Percentiles rank a stretch among this genome's conserved stretches.
Evolutionary conservation across 441 rosid species (phyloP).

Genomic region (Breynia disticha): DNA sequence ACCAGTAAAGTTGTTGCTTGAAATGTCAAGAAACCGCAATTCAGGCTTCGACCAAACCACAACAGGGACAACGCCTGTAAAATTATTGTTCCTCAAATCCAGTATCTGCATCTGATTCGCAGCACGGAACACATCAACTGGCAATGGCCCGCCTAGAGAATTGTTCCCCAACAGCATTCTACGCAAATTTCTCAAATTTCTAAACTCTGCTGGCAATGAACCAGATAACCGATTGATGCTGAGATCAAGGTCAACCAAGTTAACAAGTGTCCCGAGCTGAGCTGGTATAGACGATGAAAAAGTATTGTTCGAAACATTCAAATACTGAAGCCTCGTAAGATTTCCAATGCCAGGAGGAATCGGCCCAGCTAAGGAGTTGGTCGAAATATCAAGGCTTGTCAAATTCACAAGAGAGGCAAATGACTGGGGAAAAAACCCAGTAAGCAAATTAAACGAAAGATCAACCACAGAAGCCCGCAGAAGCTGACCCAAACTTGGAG

Average conservation of each 20-base stretch:
- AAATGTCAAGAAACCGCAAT: conserved; percentile 57
- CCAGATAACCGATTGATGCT: conserved; percentile 71
- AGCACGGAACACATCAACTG: conserved; percentile 34
- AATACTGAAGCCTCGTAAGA: conserved; percentile 34
- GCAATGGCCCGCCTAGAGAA: conserved; percentile 42
- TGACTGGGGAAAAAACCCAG: conserved; percentile 56
- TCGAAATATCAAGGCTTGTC: conserved; percentile 56
- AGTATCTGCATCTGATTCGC: conserved; percentile 43
- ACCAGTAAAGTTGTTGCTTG: conserved; percentile 76
- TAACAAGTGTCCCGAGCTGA: conserved; percentile 48
- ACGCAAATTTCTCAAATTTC: conserved; percentile 45
- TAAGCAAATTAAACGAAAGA: conserved; percentile 54
- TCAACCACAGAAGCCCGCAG: conserved; percentile 45
- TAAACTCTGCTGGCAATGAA: conserved; percentile 52
- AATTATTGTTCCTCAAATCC: conserved; percentile 41
- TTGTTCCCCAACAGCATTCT: conserved; percentile 51
- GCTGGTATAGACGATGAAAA: conserved; percentile 59
- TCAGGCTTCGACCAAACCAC: conserved; percentile 44
- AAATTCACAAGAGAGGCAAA: conserved; percentile 45
- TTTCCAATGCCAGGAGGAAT: conserved; percentile 49
- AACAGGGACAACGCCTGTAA: conserved; percentile 50
- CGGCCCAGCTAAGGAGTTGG: conserved; percentile 50
- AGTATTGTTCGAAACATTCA: conserved; percentile 70
- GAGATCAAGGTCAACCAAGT: conserved; percentile 73
- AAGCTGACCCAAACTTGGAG: conserved; percentile 51